phyloP scores from a whole-genome alignment of 805 yeast genomes.

The Sugiyamaella marilandica region DNA sequence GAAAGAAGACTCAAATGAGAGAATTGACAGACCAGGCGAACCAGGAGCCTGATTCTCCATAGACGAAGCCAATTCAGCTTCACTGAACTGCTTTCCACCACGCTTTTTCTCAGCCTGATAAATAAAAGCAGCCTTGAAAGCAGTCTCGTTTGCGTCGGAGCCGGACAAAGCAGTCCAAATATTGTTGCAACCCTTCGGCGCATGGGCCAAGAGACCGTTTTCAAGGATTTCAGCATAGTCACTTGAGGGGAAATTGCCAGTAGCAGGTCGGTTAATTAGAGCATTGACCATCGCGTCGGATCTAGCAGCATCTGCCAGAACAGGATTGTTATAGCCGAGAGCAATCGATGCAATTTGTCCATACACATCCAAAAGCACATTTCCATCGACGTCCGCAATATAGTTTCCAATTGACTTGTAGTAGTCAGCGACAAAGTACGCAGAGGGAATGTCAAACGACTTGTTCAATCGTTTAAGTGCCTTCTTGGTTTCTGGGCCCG shows the following conservation, averaged over 20 bases:
- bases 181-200: slow-evolving; percentile 71
- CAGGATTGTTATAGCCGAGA: slow-evolving; percentile 82
- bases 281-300: slow-evolving; percentile 69
- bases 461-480: slow-evolving; percentile 50
- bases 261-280: slow-evolving; percentile 76
- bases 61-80: slow-evolving; percentile 63
- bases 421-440: slow-evolving; percentile 73
- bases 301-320: slow-evolving; percentile 59
- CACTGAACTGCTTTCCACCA: slow-evolving; percentile 50
- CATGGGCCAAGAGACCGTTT: slow-evolving; percentile 62
- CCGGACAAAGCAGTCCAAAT: slow-evolving; percentile 82
- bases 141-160: slow-evolving; percentile 84
- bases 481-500: slow-evolving; percentile 67
- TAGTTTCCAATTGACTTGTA: slow-evolving; percentile 73
- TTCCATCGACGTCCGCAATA: slow-evolving; percentile 76
- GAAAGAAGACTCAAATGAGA: slow-evolving; percentile 85
- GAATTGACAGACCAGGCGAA: slow-evolving; percentile 76
- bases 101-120: slow-evolving; percentile 68
- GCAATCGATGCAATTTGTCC: slow-evolving; percentile 85
- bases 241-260: slow-evolving; percentile 72
- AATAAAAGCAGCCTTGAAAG: slow-evolving; percentile 84
- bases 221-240: slow-evolving; percentile 47
- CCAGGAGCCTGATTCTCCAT: slow-evolving; percentile 88
- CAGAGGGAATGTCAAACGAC: slow-evolving; percentile 68
- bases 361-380: slow-evolving; percentile 65